phyloP scores from a whole-genome alignment of 768 basidiomycete genomes.

The Infundibulicybe gibba region DNA sequence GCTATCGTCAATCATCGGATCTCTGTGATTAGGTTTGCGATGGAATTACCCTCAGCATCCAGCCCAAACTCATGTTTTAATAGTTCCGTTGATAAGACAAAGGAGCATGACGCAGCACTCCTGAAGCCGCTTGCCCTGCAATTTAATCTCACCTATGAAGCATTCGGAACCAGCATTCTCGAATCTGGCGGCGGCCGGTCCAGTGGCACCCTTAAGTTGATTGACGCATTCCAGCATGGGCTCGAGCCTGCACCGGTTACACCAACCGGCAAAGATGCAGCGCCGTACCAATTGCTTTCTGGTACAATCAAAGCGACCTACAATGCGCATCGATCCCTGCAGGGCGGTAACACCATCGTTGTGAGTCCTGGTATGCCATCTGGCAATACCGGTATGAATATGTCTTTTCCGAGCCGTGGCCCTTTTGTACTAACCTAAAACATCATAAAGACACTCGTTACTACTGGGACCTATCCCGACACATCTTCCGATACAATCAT shows the following conservation, averaged over 20 bases:
- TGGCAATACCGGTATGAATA: conserved; percentile 50
- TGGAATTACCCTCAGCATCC: not conserved
- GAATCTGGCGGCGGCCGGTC: conserved; percentile 23
- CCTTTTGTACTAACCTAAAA: not conserved
- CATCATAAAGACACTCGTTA: conserved; percentile 50
- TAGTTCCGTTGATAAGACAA: conserved; percentile 41
- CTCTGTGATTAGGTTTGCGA: conserved; percentile 45
- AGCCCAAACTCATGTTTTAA: not conserved
- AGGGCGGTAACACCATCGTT: conserved; percentile 29
- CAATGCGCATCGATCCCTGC: conserved; percentile 40
- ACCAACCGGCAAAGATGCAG: conserved; percentile 38
- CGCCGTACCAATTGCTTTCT: conserved; percentile 49
- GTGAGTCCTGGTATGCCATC: conserved; percentile 56
- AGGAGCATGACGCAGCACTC: conserved; percentile 40
- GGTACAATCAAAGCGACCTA: conserved; percentile 65
- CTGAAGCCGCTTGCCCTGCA: conserved; percentile 42
- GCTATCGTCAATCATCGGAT: conserved; percentile 75
- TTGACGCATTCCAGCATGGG: conserved; percentile 42
- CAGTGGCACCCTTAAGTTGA: conserved; percentile 46
- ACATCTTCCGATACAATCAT: conserved; percentile 71
- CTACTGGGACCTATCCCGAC: conserved; percentile 53
- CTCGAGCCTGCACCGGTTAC: conserved; percentile 70
- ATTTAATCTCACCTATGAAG: conserved; percentile 56
- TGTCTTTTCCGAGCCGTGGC: not conserved
- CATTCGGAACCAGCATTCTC: conserved; percentile 46